Percentiles rank a stretch among this genome's conserved stretches.
phyloP scores from a whole-genome alignment of 1,284 basidiomycete species.

The Ustilago trichophora region DNA sequence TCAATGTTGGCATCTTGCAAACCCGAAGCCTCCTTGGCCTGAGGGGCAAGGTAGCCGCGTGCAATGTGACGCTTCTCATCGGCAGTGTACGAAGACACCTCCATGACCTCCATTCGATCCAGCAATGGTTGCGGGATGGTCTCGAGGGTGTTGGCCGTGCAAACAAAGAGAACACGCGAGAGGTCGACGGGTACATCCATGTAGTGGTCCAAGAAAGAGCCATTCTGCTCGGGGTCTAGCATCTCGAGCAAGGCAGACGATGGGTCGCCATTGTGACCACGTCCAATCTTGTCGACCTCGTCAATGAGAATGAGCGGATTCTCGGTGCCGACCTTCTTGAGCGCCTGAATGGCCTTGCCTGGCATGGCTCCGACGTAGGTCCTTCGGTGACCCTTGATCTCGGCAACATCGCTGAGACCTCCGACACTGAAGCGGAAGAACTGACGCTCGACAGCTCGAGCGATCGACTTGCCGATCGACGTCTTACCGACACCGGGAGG shows the following conservation, averaged over 20 bases:
- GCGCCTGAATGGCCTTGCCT: slow-evolving; percentile 95
- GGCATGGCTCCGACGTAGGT: slow-evolving; percentile 92
- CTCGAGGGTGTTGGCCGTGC: slow-evolving; percentile 79
- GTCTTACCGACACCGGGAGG: slow-evolving; percentile 98
- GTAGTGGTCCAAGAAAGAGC: slow-evolving; percentile 93
- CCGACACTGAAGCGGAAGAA: slow-evolving; percentile 98
- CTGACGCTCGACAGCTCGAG: slow-evolving; percentile 81
- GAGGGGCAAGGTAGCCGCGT: slow-evolving; percentile 87
- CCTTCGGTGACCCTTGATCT: slow-evolving; percentile 97
- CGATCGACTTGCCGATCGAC: slow-evolving; percentile 85
- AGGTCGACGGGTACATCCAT: slow-evolving; percentile 98
- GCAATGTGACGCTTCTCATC: slow-evolving; percentile 97
- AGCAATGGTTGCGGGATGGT: slow-evolving; percentile 96
- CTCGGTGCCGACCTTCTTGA: slow-evolving; percentile 95
- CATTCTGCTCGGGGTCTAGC: slow-evolving; percentile 98
- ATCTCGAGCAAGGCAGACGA: slow-evolving; percentile 93
- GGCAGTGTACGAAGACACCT: slow-evolving; percentile 85
- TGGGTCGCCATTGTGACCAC: slow-evolving; percentile 91
- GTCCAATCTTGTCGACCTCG: slow-evolving; percentile 99
- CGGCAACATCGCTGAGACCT: slow-evolving; percentile 94
- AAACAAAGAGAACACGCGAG: slow-evolving; percentile 95
- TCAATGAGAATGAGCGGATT: slow-evolving; percentile 93
- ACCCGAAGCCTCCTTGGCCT: slow-evolving; percentile 90
- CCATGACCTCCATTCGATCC: slow-evolving; percentile 90
- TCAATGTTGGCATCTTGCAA: slow-evolving; percentile 69